Evolutionary conservation across 108 stramenopile species (phyloP), one percentile per base, ranked within the genome.

Genomic region (Fragilariopsis cylindrus): DNA sequence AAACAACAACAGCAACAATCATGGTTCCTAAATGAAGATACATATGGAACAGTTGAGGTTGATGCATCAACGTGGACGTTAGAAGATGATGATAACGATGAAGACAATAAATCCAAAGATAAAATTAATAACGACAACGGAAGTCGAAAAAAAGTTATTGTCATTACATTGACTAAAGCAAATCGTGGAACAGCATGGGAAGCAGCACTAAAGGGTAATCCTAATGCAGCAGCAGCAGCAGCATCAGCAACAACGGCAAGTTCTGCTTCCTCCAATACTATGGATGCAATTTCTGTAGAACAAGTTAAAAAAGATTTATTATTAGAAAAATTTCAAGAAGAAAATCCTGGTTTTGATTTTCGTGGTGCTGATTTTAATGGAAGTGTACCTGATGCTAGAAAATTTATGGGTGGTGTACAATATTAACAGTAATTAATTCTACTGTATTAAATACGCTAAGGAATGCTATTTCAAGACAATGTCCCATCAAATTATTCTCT

Each of bases 341-440:
- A 97, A 77, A 76, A 98, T 86, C 96, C 97, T 13, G 98, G 98
- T 18, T 96, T 99, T 70, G 98, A 99, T 76, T 99, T 99, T 91
- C 84, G 96, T 18, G 88, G 86, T 49, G 99, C 99, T 18, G 85
- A 95, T 21, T 98, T 99, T 74, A 98, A 96, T 84, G 99, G 99
- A 0, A 72, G 81, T 41, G 96, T 96, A 11, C 99, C 99, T 8
- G 98, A 99, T 81, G 90, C 99, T 6, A 69, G 95, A 52, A 85
- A 85, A 3, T 99, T 98, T 69, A 98, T 99, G 98, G 99, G 97
- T 12, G 99, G 99, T 7, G 92, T 99, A 12, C 71, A 83, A 41
- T 92, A 96, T 57, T 69, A 69, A 46, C 70, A 58, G 8, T 56
- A 69, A 6, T 5, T 1, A 7, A 6, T 53, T 50, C 16, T 48